Evolutionary conservation across 805 yeast species (phyloP).

Genomic region (Yarrowia sp.): DNA sequence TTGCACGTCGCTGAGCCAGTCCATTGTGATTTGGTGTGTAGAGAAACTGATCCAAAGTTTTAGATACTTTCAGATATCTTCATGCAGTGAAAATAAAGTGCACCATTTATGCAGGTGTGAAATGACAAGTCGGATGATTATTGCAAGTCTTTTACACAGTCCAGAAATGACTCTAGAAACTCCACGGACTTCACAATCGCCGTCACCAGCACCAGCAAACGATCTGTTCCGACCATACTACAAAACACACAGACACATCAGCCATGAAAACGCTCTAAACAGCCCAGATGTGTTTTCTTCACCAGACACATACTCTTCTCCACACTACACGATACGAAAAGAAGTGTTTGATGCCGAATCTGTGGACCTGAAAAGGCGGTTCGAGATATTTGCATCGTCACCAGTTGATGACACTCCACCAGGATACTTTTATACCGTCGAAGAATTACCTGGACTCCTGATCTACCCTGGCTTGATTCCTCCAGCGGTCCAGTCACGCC

Average conservation of each 20-base stretch:
- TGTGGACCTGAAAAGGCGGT: background rate
- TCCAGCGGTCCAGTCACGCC: slow-evolving; percentile 33
- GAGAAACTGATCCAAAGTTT: background rate
- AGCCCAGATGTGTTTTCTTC: background rate
- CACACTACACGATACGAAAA: slow-evolving; percentile 23
- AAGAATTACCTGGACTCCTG: slow-evolving; percentile 39
- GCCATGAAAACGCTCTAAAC: slow-evolving; percentile 26
- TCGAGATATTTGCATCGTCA: background rate
- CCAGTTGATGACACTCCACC: background rate
- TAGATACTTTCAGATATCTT: background rate
- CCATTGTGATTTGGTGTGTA: background rate
- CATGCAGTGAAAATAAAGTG: slow-evolving; percentile 3
- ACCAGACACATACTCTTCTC: background rate
- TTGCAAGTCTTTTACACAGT: background rate
- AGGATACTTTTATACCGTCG: slow-evolving; percentile 28
- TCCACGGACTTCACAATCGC: background rate
- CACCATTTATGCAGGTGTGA: background rate
- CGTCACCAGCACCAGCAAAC: slow-evolving; percentile 15
- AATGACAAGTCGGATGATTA: background rate
- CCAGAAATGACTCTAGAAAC: background rate
- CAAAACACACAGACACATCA: slow-evolving; percentile 30
- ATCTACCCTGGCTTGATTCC: slow-evolving; percentile 34
- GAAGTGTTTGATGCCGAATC: background rate
- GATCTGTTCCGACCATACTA: slow-evolving; percentile 34
- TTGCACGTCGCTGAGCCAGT: slow-evolving; percentile 16